These are phyloP conservation scores for Cnidoscolus chayamansa DNA, from an alignment of 441 rosid species.

Conservation along the genomic window DNA sequence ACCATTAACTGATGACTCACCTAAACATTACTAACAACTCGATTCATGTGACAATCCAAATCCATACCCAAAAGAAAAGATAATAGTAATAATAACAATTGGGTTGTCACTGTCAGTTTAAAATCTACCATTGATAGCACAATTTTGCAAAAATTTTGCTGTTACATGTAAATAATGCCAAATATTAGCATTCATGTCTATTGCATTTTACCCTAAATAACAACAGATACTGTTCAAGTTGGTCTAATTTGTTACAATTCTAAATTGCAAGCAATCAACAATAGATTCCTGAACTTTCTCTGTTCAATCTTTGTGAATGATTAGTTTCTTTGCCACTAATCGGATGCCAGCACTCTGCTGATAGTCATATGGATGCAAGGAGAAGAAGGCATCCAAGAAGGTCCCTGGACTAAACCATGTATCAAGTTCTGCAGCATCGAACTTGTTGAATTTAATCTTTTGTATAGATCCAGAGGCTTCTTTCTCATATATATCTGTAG, in stretches of 20 bases:
- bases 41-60: too few species aligned
- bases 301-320: conserved; percentile 33
- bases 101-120: neutral
- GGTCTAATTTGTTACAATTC: conserved; percentile 1
- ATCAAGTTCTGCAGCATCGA: conserved; percentile 47
- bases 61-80: neutral
- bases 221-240: neutral
- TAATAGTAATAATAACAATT: neutral
- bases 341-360: conserved; percentile 76
- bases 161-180: neutral
- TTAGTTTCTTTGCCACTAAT: conserved; percentile 56
- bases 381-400: conserved; percentile 52
- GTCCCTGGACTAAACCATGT: conserved; percentile 43
- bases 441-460: conserved; percentile 49
- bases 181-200: neutral
- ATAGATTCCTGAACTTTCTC: neutral
- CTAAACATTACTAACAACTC: too few species aligned
- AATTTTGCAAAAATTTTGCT: neutral
- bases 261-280: neutral
- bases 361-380: conserved; percentile 66
- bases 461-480: conserved; percentile 46
- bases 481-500: conserved; percentile 58
- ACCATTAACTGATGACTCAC: too few species aligned
- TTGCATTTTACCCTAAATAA: neutral
- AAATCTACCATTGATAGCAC: neutral